Conservation (phyloP, 2,329 filamentous ascomycete species). For the Emmonsiellopsis sp. region DNA sequence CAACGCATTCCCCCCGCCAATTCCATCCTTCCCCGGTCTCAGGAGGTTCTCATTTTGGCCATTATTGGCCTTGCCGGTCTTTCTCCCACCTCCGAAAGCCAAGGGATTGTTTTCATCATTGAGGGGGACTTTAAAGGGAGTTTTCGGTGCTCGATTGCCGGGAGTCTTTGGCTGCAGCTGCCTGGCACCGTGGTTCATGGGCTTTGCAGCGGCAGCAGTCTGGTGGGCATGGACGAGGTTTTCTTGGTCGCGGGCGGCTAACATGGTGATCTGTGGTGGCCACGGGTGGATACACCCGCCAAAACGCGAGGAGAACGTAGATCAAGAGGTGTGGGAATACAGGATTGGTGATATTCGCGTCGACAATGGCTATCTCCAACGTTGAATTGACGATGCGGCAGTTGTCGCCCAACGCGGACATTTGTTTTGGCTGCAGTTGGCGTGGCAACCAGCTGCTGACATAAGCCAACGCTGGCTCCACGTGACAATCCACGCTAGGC, state of each 20-base stretch:
- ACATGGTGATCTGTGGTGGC: slow-evolving; percentile 43
- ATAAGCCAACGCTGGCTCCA: too few species aligned
- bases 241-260: slow-evolving; percentile 76
- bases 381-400: too few species aligned
- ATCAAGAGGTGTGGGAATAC: too few species aligned
- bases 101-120: slow-evolving; percentile 76
- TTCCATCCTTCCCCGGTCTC: slow-evolving; percentile 42
- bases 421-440: background rate
- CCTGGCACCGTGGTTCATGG: slow-evolving; percentile 55
- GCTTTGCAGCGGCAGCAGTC: slow-evolving; percentile 60
- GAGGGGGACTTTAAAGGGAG: slow-evolving; percentile 64
- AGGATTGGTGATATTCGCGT: too few species aligned
- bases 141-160: slow-evolving; percentile 65
- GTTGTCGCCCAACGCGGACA: too few species aligned
- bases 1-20: slow-evolving; percentile 54
- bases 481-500: too few species aligned
- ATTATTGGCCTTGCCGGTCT: slow-evolving; percentile 44
- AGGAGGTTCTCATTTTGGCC: slow-evolving; percentile 44
- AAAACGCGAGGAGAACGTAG: background rate
- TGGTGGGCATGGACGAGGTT: slow-evolving; percentile 72
- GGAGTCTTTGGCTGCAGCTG: slow-evolving; percentile 67
- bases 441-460: background rate
- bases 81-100: slow-evolving; percentile 50
- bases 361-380: too few species aligned
- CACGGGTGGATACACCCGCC: background rate